Conservation (phyloP, 225 moss, liverwort and hornwort genomes). For the Antitrichia curtipendula region DNA sequence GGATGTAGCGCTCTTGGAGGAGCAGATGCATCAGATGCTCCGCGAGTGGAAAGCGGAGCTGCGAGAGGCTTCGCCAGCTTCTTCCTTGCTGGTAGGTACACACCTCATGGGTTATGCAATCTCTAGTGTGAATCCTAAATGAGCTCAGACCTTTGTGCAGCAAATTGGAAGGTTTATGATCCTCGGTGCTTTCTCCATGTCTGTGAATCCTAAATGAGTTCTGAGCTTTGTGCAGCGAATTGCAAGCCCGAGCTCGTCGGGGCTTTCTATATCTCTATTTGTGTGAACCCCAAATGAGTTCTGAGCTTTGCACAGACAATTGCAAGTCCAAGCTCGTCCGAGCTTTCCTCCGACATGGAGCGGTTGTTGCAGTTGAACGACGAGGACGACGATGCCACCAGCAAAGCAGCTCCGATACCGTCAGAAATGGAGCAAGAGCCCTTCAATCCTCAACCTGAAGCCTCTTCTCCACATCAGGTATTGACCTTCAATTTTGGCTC, state of each 20-base stretch:
- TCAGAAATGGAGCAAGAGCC: constrained; percentile 31
- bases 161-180: background rate
- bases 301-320: too few species aligned
- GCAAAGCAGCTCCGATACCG: constrained; percentile 39
- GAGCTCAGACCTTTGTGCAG: background rate
- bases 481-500: too few species aligned
- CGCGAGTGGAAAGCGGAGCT: constrained; percentile 53
- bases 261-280: too few species aligned
- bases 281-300: too few species aligned
- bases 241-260: too few species aligned
- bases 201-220: background rate
- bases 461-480: constrained; percentile 29
- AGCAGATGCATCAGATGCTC: constrained; percentile 56
- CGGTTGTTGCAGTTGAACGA: constrained; percentile 41
- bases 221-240: constrained; percentile 6
- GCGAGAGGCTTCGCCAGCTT: constrained; percentile 45
- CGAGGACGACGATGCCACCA: constrained; percentile 56
- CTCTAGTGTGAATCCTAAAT: background rate
- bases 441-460: background rate
- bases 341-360: constrained; percentile 61
- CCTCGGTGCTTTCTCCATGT: background rate
- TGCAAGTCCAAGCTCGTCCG: constrained; percentile 42
- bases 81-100: constrained; percentile 41
- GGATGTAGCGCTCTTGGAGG: constrained; percentile 50
- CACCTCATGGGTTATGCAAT: background rate